Evolutionary conservation across 2,329 filamentous ascomycete species (phyloP), one percentile per base, ranked within the genome.

Genomic region (Pestalotiopsis sp.): DNA sequence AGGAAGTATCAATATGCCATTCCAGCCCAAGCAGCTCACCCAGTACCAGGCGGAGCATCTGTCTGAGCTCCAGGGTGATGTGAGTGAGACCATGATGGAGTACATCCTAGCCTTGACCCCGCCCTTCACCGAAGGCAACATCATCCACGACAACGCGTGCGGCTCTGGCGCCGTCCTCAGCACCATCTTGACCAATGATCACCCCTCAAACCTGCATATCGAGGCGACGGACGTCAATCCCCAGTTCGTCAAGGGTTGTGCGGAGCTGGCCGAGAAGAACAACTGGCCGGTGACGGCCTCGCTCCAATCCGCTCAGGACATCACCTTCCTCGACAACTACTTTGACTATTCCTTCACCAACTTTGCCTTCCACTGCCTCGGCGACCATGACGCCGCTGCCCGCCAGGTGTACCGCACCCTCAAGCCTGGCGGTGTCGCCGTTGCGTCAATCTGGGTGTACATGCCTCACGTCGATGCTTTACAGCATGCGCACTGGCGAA

Each of bases 391-490:
- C 27, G 17, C 64, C 5, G 71, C 69, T 6, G 67, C 72, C 1
- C n/a, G 27, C 20, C 41, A 71, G 63, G 36, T 72, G 2, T 69
- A 71, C 58, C 68, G 71, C 1, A 70, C 68, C 12, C 39, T 72
- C 4, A 70, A 72, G 49, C 71, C 68, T 17, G 72, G 69, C 6
- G 71, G 69, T 17, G 45, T 62, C 14, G 71, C 72, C 9, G 25
- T 71, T 1, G 71, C 68, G 6, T 67, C 69, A 0, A 55, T 72
- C 20, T 71, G 69, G 71, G 52, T 38, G 14, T 71, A 55, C 39
- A 72, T 72, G 69, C 71, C 72, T 3, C 71, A 72, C 7, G 67
- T 71, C 20, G 65, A 69, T 9, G 69, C 68, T 1, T 25, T 71
- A 2, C 69, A 72, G 62, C 69, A 71, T 25, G 69, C 71, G 0